Percentiles rank a stretch among this genome's conserved stretches.
These are phyloP conservation scores for Skeletonema potamos DNA, from an alignment of 108 stramenopile species.

Conservation along the genomic window DNA sequence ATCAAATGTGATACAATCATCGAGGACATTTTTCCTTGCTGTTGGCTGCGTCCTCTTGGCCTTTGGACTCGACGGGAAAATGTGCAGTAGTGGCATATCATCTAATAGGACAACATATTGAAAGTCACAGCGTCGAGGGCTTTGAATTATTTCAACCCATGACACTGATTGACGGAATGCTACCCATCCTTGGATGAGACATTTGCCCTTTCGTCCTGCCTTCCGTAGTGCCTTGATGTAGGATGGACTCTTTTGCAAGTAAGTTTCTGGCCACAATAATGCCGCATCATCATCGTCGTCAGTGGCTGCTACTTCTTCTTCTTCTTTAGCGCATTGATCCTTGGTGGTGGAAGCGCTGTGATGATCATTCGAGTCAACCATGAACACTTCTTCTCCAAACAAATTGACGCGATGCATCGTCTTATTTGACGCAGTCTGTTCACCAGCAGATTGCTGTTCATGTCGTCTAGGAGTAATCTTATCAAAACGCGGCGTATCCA, in stretches of 20 bases:
- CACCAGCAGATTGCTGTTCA: background rate
- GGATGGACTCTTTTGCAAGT: constrained; percentile 28
- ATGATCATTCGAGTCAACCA: background rate
- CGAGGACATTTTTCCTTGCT: constrained; percentile 9
- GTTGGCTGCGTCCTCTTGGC: constrained; percentile 5
- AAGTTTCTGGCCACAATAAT: constrained; percentile 3
- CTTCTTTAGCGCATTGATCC: background rate
- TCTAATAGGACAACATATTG: constrained; percentile 37
- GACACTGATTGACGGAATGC: constrained; percentile 21
- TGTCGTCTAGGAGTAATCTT: background rate
- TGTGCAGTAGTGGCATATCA: constrained; percentile 26
- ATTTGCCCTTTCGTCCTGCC: constrained; percentile 26
- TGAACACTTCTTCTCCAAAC: background rate
- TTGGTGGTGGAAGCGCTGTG: background rate
- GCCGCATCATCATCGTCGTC: background rate
- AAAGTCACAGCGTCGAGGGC: constrained; percentile 33
- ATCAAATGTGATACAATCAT: constrained; percentile 20
- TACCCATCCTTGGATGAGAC: constrained; percentile 42
- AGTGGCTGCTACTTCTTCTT: background rate
- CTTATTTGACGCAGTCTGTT: background rate
- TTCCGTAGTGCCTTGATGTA: constrained; percentile 32
- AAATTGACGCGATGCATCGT: background rate
- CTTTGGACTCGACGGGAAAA: constrained; percentile 28
- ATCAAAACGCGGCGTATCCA: background rate
- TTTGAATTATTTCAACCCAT: constrained; percentile 24